These are phyloP conservation scores for Debaryomyces castellii DNA, from an alignment of 805 yeast genomes.

Conservation along the genomic window DNA sequence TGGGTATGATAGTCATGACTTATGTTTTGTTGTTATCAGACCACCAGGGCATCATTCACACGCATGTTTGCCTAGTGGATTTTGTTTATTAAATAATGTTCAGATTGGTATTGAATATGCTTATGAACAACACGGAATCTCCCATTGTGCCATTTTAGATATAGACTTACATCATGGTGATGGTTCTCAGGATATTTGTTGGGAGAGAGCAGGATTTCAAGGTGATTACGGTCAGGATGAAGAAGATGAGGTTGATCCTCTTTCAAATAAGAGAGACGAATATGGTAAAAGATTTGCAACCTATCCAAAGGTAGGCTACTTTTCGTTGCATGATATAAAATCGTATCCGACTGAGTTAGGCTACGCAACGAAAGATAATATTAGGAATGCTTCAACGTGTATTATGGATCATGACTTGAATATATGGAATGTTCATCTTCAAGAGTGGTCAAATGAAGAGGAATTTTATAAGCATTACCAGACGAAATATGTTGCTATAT, in stretches of 20 bases:
- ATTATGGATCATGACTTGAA: constrained; percentile 73
- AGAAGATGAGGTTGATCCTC: constrained; percentile 34
- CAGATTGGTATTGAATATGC: constrained; percentile 83
- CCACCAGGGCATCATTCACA: constrained; percentile 92
- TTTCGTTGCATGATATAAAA: constrained; percentile 80
- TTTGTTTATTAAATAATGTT: constrained; percentile 77
- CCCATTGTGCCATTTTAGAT: constrained; percentile 80
- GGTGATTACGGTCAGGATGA: constrained; percentile 50
- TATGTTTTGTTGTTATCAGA: constrained; percentile 66
- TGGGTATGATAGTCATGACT: constrained; percentile 24
- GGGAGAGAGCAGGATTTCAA: constrained; percentile 68
- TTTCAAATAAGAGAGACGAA: constrained; percentile 42
- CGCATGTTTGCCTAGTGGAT: constrained; percentile 81
- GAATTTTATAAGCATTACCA: constrained; percentile 66
- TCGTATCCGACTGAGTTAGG: constrained; percentile 84
- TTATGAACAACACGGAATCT: constrained; percentile 54
- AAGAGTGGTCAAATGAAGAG: constrained; percentile 59
- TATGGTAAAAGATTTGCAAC: constrained; percentile 45
- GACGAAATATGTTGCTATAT: constrained; percentile 57
- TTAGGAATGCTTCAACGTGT: constrained; percentile 78
- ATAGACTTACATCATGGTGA: constrained; percentile 89
- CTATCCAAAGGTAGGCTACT: constrained; percentile 72
- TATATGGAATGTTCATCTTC: constrained; percentile 82
- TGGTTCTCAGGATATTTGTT: constrained; percentile 83
- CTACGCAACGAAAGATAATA: constrained; percentile 67